Percentiles rank a stretch among this genome's conserved stretches.
These are phyloP conservation scores for Parastagonospora avenae DNA, from an alignment of 2,329 filamentous ascomycete genomes.

Conservation along the genomic window DNA sequence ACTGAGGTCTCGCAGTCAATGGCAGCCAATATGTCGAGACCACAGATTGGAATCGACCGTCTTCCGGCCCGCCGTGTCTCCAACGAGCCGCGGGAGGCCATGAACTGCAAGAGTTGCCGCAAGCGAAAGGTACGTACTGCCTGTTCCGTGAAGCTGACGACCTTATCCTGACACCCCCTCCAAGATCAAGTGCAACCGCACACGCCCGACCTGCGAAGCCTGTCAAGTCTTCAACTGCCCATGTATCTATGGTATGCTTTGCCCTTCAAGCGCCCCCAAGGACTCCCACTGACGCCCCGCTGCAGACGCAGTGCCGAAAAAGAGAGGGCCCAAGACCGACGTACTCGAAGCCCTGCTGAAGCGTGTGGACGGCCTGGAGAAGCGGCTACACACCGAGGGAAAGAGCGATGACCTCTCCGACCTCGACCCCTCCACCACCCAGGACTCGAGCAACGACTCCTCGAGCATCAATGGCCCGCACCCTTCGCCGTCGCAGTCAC, in stretches of 20 bases:
- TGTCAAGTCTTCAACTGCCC: slow-evolving; percentile 88
- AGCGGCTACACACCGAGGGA: slow-evolving; percentile 67
- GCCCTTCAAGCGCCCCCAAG: slow-evolving; percentile 6
- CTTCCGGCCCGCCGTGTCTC: slow-evolving; percentile 72
- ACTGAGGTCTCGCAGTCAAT: slow-evolving; percentile 37
- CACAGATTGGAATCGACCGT: slow-evolving; percentile 81
- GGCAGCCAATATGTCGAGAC: slow-evolving; percentile 65
- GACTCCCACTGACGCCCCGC: slow-evolving; percentile 14
- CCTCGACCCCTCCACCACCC: slow-evolving; percentile 24
- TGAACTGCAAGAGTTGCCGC: slow-evolving; percentile 95
- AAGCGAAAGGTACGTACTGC: slow-evolving; percentile 75
- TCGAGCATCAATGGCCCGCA: slow-evolving; percentile 19
- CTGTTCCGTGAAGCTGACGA: slow-evolving; percentile 4
- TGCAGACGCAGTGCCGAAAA: slow-evolving; percentile 84
- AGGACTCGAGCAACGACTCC: slow-evolving; percentile 31
- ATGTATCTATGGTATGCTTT: slow-evolving; percentile 78
- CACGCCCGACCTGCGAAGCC: slow-evolving; percentile 83
- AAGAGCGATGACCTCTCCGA: slow-evolving; percentile 51
- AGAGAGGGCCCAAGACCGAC: slow-evolving; percentile 87
- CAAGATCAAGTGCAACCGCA: slow-evolving; percentile 89
- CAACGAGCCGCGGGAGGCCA: slow-evolving; percentile 82
- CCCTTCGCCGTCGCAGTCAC: slow-evolving; percentile 23
- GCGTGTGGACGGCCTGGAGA: slow-evolving; percentile 83
- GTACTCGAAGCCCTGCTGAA: slow-evolving; percentile 84
- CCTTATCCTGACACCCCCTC: slow-evolving; percentile 17